A percentile compares a stretch with the other conserved stretches of the same genome.
Conservation (phyloP, 371 early-diverging fungal genomes). For the Mucor saturninus region DNA sequence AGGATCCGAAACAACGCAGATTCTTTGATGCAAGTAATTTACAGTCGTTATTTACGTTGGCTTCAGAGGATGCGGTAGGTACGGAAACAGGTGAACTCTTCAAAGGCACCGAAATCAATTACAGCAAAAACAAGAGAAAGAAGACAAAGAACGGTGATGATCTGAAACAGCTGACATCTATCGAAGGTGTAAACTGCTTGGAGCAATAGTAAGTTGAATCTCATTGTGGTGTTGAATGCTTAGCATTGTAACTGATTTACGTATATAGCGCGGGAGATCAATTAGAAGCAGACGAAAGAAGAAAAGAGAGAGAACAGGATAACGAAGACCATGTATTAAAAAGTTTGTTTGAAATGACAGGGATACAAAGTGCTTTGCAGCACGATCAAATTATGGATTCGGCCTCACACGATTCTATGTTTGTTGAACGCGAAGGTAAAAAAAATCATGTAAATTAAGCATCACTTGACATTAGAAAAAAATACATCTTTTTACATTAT, state of each 20-base stretch:
- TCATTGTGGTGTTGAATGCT: background rate
- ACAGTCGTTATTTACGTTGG: constrained; percentile 84
- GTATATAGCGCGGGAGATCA: constrained; percentile 29
- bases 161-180: constrained; percentile 38
- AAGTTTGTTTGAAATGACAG: constrained; percentile 79
- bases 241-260: background rate
- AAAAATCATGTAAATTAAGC: too few species aligned
- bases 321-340: constrained; percentile 64
- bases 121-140: constrained; percentile 22
- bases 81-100: constrained; percentile 79
- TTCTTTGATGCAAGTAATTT: constrained; percentile 85
- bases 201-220: constrained; percentile 57
- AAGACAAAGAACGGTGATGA: constrained; percentile 36
- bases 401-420: constrained; percentile 63
- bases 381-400: constrained; percentile 88
- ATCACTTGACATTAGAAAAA: too few species aligned
- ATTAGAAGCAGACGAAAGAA: constrained; percentile 23
- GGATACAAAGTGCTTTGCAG: constrained; percentile 83
- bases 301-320: constrained; percentile 26
- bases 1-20: constrained; percentile 89
- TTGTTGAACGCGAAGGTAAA: constrained; percentile 78
- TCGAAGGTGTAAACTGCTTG: constrained; percentile 59
- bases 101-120: constrained; percentile 61
- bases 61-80: constrained; percentile 57
- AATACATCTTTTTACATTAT: background rate